phyloP scores from a whole-genome alignment of 2,329 filamentous ascomycete species.

The Pseudogymnoascus pannorum region DNA sequence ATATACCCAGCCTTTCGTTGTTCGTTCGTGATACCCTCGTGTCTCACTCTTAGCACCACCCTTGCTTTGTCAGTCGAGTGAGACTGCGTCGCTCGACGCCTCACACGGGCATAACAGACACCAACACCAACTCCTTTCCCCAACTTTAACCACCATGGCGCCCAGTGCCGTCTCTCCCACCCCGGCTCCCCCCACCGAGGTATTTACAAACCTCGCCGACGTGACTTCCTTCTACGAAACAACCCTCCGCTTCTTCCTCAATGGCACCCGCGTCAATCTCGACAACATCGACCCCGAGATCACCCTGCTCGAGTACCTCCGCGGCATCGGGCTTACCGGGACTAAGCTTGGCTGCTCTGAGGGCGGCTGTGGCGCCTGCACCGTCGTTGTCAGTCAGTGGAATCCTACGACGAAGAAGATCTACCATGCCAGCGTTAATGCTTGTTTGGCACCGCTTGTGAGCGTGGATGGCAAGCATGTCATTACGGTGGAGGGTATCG shows the following conservation, averaged over 20 bases:
- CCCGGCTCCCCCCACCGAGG: slow-evolving; percentile 22
- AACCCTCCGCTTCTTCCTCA: slow-evolving; percentile 85
- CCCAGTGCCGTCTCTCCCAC: slow-evolving; percentile 48
- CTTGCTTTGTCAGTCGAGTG: slow-evolving; percentile 3
- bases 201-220: slow-evolving; percentile 40
- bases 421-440: slow-evolving; percentile 95
- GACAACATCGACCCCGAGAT: slow-evolving; percentile 86
- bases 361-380: slow-evolving; percentile 93
- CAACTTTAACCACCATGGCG: slow-evolving; percentile 38
- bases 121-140: not conserved
- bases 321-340: slow-evolving; percentile 86
- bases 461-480: slow-evolving; percentile 97
- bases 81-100: not conserved
- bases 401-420: slow-evolving; percentile 81
- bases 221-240: slow-evolving; percentile 77
- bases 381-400: slow-evolving; percentile 86
- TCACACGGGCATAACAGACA: not conserved
- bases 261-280: slow-evolving; percentile 81
- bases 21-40: not conserved
- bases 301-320: slow-evolving; percentile 85
- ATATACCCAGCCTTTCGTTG: slow-evolving; percentile 2
- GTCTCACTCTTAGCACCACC: not conserved
- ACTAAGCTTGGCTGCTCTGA: slow-evolving; percentile 96
- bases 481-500: slow-evolving; percentile 95
- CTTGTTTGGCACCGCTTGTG: slow-evolving; percentile 84